A percentile compares a stretch with the other conserved stretches of the same genome.
phyloP scores from a whole-genome alignment of 768 basidiomycete species.

The Boletus pseudo-olivaceus region DNA sequence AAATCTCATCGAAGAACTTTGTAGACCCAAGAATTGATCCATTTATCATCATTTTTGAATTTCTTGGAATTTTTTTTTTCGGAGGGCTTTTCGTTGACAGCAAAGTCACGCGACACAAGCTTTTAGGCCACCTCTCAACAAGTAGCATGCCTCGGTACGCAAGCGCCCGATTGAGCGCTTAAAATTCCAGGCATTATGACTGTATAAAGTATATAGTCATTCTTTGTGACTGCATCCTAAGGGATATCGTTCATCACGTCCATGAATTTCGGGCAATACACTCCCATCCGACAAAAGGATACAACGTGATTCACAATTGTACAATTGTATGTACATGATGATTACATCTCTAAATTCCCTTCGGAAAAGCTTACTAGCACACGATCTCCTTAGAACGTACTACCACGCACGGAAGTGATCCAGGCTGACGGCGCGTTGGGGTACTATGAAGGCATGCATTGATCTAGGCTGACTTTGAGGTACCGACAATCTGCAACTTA shows the following conservation, averaged over 20 bases:
- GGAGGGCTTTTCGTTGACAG: too few species aligned
- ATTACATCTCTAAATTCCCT: too few species aligned
- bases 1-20: too few species aligned
- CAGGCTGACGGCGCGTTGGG: conserved; percentile 37
- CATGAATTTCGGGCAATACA: background rate
- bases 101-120: too few species aligned
- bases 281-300: background rate
- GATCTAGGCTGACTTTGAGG: background rate
- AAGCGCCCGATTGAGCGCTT: too few species aligned
- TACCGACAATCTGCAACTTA: conserved; percentile 6
- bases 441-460: conserved; percentile 20
- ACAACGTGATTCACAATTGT: background rate
- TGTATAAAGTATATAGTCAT: background rate
- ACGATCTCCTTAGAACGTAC: background rate
- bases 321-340: background rate
- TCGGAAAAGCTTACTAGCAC: too few species aligned
- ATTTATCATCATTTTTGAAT: too few species aligned
- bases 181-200: too few species aligned
- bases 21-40: too few species aligned
- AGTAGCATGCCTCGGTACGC: too few species aligned
- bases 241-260: background rate
- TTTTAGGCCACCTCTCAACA: too few species aligned
- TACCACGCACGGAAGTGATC: conserved; percentile 26
- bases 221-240: background rate
- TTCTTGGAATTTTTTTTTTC: too few species aligned